These are phyloP conservation scores for Psilocybe sp. DNA, from an alignment of 768 basidiomycete species.

Conservation along the genomic window DNA sequence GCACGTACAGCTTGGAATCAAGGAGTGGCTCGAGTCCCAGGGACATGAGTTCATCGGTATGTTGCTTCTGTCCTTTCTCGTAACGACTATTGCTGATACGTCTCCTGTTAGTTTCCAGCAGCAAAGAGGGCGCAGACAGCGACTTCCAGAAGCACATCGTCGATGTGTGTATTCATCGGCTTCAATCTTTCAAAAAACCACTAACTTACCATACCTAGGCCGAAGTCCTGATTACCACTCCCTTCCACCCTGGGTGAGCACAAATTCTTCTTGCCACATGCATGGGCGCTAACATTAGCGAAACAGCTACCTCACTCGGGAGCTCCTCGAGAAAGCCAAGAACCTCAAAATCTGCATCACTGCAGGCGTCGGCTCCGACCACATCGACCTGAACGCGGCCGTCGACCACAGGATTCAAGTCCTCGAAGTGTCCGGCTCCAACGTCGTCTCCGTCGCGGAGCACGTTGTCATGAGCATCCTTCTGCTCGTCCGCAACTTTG, in stretches of 20 bases:
- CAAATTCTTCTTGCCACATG: not conserved
- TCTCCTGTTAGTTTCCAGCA: constrained; percentile 58
- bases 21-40: constrained; percentile 61
- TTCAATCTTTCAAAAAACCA: constrained; percentile 1
- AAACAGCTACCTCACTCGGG: constrained; percentile 64
- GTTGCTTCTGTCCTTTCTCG: not conserved
- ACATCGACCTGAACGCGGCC: constrained; percentile 86
- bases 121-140: constrained; percentile 80
- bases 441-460: constrained; percentile 89
- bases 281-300: not conserved
- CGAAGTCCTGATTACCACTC: constrained; percentile 79
- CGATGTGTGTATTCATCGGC: constrained; percentile 49
- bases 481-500: constrained; percentile 86
- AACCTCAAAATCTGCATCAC: constrained; percentile 90
- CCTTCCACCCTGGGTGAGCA: constrained; percentile 73
- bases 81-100: not conserved
- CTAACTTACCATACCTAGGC: constrained; percentile 40
- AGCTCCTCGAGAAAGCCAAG: constrained; percentile 75
- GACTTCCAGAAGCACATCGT: constrained; percentile 81
- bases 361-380: constrained; percentile 89
- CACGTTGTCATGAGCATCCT: constrained; percentile 91
- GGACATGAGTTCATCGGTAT: constrained; percentile 77
- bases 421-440: constrained; percentile 83
- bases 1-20: constrained; percentile 60
- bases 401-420: constrained; percentile 80